Evolutionary conservation across 108 stramenopile species (phyloP).

Genomic region (Cyclotella baltica): DNA sequence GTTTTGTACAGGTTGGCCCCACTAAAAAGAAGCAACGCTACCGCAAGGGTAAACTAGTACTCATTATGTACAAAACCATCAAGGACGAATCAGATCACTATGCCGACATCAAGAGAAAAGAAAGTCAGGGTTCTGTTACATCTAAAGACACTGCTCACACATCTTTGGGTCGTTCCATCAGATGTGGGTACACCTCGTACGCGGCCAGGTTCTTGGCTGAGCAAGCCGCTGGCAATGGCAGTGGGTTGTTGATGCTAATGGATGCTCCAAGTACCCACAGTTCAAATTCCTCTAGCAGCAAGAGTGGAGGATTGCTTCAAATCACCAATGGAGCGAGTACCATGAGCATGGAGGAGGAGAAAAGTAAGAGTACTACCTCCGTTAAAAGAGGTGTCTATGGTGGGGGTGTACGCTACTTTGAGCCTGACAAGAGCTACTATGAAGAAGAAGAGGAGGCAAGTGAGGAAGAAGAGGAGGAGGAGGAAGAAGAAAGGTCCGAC

Average conservation of each 20-base stretch:
- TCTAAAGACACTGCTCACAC: conserved; percentile 23
- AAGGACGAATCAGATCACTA: conserved; percentile 2
- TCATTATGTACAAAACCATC: conserved; percentile 32
- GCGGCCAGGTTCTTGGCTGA: conserved; percentile 45
- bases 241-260: conserved; percentile 17
- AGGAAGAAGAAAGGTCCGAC: neutral
- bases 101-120: conserved; percentile 4
- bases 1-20: conserved; percentile 26
- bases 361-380: conserved; percentile 14
- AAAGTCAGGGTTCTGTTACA: conserved; percentile 8
- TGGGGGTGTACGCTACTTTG: conserved; percentile 46
- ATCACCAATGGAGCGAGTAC: conserved; percentile 25
- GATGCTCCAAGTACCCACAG: neutral
- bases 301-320: conserved; percentile 6
- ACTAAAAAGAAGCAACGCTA: conserved; percentile 49
- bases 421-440: conserved; percentile 23
- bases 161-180: conserved; percentile 32
- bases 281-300: too few species aligned
- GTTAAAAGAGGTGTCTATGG: conserved; percentile 31
- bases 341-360: conserved; percentile 10
- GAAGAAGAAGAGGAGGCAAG: conserved; percentile 13
- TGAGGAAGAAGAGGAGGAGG: conserved; percentile 25
- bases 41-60: conserved; percentile 42
- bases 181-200: conserved; percentile 40
- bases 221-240: conserved; percentile 30